A percentile compares a stretch with the other conserved stretches of the same genome.
Conservation (phyloP, 2,329 filamentous ascomycete species). For the Diaporthe sp. region DNA sequence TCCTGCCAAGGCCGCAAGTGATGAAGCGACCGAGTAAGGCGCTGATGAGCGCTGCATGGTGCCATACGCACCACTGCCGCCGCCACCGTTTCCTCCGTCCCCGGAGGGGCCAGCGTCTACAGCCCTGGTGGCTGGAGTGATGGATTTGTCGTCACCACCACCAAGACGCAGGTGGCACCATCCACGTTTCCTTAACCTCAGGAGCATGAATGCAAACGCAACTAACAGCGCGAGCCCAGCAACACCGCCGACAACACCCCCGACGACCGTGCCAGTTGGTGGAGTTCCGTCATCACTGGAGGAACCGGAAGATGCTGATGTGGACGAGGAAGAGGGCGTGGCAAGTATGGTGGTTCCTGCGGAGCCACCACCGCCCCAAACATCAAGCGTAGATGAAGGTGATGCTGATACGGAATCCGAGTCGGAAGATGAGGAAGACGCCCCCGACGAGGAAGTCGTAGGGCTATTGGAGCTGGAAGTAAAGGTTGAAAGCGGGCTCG, state of each 20-base stretch:
- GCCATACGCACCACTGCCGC: slow-evolving; percentile 36
- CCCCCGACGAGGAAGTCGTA: not conserved
- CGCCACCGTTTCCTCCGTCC: slow-evolving; percentile 37
- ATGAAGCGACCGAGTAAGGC: slow-evolving; percentile 61
- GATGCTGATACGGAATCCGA: slow-evolving; percentile 33
- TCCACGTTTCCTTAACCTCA: slow-evolving; percentile 67
- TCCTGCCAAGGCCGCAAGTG: slow-evolving; percentile 60
- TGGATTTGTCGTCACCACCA: slow-evolving; percentile 49
- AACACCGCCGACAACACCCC: slow-evolving; percentile 68
- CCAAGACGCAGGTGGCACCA: slow-evolving; percentile 47
- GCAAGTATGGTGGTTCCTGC: slow-evolving; percentile 43
- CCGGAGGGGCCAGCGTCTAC: slow-evolving; percentile 28
- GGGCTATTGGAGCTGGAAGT: slow-evolving; percentile 18
- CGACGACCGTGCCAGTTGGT: slow-evolving; percentile 58
- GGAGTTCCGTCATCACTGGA: slow-evolving; percentile 39
- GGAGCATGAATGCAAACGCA: slow-evolving; percentile 64
- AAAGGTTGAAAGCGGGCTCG: slow-evolving; percentile 19
- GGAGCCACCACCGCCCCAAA: slow-evolving; percentile 41
- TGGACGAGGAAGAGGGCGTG: slow-evolving; percentile 43
- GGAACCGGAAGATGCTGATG: slow-evolving; percentile 41
- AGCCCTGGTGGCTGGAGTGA: slow-evolving; percentile 25
- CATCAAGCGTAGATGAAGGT: slow-evolving; percentile 31
- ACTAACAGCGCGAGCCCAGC: slow-evolving; percentile 70
- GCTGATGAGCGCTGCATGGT: slow-evolving; percentile 62
- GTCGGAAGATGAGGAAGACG: slow-evolving; percentile 26